Percentiles rank a stretch among this genome's conserved stretches.
phyloP scores from a whole-genome alignment of 1,139 yeast species.

The Pichia sp. region DNA sequence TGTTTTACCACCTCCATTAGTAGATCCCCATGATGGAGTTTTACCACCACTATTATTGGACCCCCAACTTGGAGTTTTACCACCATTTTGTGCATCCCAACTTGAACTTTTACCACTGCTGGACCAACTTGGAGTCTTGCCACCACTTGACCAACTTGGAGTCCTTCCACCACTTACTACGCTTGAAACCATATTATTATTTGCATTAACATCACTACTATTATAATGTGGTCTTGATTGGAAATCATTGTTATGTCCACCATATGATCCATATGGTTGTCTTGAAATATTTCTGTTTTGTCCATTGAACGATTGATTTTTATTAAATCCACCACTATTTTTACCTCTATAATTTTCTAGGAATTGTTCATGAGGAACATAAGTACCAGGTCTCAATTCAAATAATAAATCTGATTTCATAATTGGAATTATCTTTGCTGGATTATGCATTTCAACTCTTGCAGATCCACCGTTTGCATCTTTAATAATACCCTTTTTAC shows the following conservation, averaged over 20 bases:
- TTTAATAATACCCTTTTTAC: constrained; percentile 86
- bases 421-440: constrained; percentile 81
- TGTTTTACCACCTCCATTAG: constrained; percentile 42
- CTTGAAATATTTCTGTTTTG: constrained; percentile 25
- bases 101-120: constrained; percentile 30
- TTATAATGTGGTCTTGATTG: background rate
- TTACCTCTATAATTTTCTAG: constrained; percentile 43
- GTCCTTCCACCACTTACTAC: constrained; percentile 17
- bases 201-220: constrained; percentile 20
- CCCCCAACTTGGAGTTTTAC: constrained; percentile 22
- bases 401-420: constrained; percentile 72
- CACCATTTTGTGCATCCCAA: constrained; percentile 32
- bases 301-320: background rate
- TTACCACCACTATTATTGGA: constrained; percentile 24
- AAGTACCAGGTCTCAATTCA: constrained; percentile 54
- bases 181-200: constrained; percentile 27
- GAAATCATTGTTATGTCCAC: constrained; percentile 16
- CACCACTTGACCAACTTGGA: constrained; percentile 23
- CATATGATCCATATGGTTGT: constrained; percentile 22
- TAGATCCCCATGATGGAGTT: constrained; percentile 25
- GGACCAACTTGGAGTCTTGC: constrained; percentile 32
- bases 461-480: constrained; percentile 91
- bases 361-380: constrained; percentile 76
- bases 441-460: constrained; percentile 88
- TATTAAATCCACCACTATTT: constrained; percentile 16